phyloP scores from a whole-genome alignment of 805 yeast genomes.

The Schizosaccharomyces lindneri region DNA sequence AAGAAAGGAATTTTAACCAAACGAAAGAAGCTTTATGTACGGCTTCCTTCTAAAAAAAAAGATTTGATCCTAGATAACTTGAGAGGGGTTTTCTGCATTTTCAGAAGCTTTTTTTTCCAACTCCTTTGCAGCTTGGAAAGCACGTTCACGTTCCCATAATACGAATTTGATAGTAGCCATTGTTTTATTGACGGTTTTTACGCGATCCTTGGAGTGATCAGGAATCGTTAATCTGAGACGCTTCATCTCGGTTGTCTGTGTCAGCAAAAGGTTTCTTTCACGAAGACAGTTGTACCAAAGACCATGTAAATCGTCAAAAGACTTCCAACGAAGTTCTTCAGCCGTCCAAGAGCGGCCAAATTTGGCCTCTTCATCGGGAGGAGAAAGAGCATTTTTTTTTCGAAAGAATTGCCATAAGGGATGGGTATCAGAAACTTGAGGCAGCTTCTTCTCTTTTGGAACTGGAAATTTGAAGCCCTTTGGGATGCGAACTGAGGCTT shows the following conservation, averaged over 20 bases:
- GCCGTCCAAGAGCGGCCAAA: slow-evolving; percentile 60
- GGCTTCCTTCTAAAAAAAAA: not conserved
- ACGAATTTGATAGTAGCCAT: slow-evolving; percentile 2
- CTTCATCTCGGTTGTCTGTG: slow-evolving; percentile 43
- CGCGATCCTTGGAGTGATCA: not conserved
- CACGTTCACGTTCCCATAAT: slow-evolving; percentile 2
- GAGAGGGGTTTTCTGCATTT: not conserved
- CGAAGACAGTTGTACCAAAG: slow-evolving; percentile 72
- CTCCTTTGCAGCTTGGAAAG: not conserved
- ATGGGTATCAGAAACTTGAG: slow-evolving; percentile 18
- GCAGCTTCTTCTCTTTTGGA: not conserved
- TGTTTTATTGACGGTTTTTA: not conserved
- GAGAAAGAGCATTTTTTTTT: slow-evolving; percentile 29
- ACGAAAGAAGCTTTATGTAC: not conserved
- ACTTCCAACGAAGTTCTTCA: slow-evolving; percentile 70
- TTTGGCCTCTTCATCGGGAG: slow-evolving; percentile 22
- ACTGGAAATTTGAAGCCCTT: not conserved
- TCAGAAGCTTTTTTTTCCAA: not conserved
- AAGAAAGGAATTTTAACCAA: not conserved
- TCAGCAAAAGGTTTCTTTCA: slow-evolving; percentile 53
- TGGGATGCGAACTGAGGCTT: not conserved
- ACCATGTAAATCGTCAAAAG: slow-evolving; percentile 73
- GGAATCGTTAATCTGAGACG: slow-evolving; percentile 7
- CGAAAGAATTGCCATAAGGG: slow-evolving; percentile 86
- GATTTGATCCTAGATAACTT: not conserved